phyloP scores from a whole-genome alignment of 805 yeast genomes.

The Huiozyma sinensis region DNA sequence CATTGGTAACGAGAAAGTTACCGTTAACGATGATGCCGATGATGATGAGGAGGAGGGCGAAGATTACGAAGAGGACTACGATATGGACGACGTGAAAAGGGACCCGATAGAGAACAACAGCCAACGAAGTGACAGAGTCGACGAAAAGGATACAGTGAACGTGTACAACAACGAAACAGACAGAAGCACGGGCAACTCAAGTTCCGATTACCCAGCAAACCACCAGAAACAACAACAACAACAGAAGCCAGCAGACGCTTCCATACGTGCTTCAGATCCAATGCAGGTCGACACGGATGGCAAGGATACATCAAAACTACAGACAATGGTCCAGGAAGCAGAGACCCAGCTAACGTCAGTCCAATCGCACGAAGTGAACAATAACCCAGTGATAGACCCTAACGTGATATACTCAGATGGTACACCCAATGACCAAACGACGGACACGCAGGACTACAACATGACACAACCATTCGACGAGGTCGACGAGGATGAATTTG shows the following conservation, averaged over 20 bases:
- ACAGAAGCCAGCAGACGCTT: neutral
- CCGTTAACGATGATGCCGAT: too few relatives aligned
- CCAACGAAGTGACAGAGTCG: conserved; percentile 1
- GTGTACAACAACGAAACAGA: conserved; percentile 22
- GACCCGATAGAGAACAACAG: conserved; percentile 2
- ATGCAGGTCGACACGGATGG: neutral
- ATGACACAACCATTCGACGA: conserved; percentile 6
- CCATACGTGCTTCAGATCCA: neutral
- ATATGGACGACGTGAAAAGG: conserved; percentile 9
- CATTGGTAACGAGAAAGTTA: too few relatives aligned
- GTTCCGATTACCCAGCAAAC: conserved; percentile 4
- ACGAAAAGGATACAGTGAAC: conserved; percentile 13
- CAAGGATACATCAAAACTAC: neutral
- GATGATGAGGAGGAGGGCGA: conserved; percentile 3
- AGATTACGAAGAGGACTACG: conserved; percentile 9
- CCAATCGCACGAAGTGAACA: conserved; percentile 1
- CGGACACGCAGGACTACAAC: conserved; percentile 4
- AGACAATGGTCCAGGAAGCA: neutral
- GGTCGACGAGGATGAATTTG: conserved; percentile 27
- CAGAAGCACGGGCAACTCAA: conserved; percentile 20
- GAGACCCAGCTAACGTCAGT: neutral
- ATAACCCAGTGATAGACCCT: too few relatives aligned
- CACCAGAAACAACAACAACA: conserved; percentile 7
- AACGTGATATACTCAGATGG: too few relatives aligned
- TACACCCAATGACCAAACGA: neutral